Conservation (phyloP, 345 rosid species). For the Syzygium aromaticum region DNA sequence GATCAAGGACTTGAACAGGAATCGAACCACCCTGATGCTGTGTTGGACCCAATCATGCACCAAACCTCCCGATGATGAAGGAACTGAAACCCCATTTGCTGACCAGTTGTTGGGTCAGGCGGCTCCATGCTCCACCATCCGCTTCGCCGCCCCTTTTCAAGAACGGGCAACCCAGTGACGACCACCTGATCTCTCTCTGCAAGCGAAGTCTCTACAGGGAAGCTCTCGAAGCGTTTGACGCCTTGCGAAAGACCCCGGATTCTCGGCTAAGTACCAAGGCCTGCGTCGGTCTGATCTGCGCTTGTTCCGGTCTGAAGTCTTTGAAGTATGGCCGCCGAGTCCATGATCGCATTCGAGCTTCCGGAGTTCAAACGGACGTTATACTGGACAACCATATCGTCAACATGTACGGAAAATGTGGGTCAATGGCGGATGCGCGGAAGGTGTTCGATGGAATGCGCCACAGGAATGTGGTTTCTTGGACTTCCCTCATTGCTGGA, state of each 20-base stretch:
- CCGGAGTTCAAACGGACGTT: slow-evolving; percentile 29
- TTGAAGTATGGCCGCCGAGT: slow-evolving; percentile 42
- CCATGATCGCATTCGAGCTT: slow-evolving; percentile 40
- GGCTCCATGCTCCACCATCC: background rate
- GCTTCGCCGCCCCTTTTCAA: background rate
- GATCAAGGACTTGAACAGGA: background rate
- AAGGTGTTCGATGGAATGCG: slow-evolving; percentile 65
- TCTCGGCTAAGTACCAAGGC: slow-evolving; percentile 20
- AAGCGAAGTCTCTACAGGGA: slow-evolving; percentile 23
- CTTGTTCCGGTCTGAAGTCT: slow-evolving; percentile 37
- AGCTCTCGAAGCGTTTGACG: slow-evolving; percentile 42
- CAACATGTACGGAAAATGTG: slow-evolving; percentile 73
- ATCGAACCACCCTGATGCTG: background rate
- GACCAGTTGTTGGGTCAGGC: background rate
- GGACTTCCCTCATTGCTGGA: slow-evolving; percentile 77
- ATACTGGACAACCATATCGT: slow-evolving; percentile 46
- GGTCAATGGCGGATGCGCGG: slow-evolving; percentile 54
- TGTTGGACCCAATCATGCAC: background rate
- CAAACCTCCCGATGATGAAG: background rate
- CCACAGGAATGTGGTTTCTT: slow-evolving; percentile 56
- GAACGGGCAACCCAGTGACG: slow-evolving; percentile 24
- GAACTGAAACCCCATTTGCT: background rate
- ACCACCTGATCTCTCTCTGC: slow-evolving; percentile 33
- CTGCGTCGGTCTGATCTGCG: slow-evolving; percentile 29
- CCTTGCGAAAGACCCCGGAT: slow-evolving; percentile 14